Percentiles rank a stretch among this genome's conserved stretches.
Evolutionary conservation across 345 rosid species (phyloP).

Genomic region (Corymbia maculata): DNA sequence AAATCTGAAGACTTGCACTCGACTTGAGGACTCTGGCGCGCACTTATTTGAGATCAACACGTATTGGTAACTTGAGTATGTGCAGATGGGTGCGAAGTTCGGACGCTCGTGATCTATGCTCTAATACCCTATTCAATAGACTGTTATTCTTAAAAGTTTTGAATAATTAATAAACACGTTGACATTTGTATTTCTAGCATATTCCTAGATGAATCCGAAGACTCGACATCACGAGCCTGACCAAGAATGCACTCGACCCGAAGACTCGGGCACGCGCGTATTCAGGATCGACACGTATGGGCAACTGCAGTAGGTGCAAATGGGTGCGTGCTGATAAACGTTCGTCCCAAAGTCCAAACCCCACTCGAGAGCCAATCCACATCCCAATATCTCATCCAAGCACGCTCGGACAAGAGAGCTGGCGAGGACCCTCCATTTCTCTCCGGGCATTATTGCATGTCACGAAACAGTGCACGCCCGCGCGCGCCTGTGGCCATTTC

Average conservation of each 20-base stretch:
- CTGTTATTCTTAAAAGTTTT: neutral
- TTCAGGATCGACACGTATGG: neutral
- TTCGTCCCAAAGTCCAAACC: neutral
- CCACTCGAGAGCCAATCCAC: neutral
- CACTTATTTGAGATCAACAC: neutral
- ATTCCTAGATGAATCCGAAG: neutral
- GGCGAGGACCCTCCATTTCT: neutral
- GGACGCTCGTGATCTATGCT: neutral
- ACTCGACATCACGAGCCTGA: neutral
- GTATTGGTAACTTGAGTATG: neutral
- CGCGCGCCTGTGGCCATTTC: neutral
- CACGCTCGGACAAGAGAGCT: neutral
- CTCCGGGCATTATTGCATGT: neutral
- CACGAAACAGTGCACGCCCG: neutral
- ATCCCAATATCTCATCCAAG: neutral
- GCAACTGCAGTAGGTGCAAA: neutral
- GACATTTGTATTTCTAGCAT: neutral
- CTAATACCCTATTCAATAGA: neutral
- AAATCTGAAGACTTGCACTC: neutral
- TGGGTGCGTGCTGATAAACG: neutral
- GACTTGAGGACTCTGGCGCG: neutral
- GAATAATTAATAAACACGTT: neutral
- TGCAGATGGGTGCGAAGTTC: neutral
- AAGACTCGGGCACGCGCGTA: neutral
- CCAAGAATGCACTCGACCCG: neutral